Conservation (phyloP, 2,329 filamentous ascomycete species). For the Neofusicoccum sp. region DNA sequence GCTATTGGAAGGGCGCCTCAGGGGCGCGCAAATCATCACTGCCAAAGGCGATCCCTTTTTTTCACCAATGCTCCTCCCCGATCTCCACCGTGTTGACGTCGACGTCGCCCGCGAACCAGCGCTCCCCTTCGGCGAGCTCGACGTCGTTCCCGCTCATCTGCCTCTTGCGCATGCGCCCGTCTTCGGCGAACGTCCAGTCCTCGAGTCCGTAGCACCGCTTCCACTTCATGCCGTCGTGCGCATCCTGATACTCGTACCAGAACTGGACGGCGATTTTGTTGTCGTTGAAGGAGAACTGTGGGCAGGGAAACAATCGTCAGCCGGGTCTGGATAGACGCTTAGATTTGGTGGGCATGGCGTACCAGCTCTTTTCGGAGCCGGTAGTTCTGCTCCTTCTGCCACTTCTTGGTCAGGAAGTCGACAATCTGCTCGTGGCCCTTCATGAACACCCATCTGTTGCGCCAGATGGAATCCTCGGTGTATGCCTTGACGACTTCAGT, state of each 20-base stretch:
- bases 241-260: conserved; percentile 81
- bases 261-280: conserved; percentile 85
- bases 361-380: conserved; percentile 72
- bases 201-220: conserved; percentile 84
- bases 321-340: not conserved
- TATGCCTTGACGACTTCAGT: conserved; percentile 67
- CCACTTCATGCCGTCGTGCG: conserved; percentile 65
- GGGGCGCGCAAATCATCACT: no score
- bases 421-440: conserved; percentile 66
- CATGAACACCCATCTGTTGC: conserved; percentile 72
- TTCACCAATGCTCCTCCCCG: conserved; percentile 63
- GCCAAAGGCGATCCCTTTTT: not conserved
- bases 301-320: not conserved
- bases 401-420: conserved; percentile 69
- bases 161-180: conserved; percentile 70
- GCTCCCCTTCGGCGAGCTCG: conserved; percentile 58
- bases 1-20: not conserved
- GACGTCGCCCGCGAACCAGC: conserved; percentile 69
- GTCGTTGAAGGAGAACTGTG: conserved; percentile 66
- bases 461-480: conserved; percentile 74
- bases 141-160: conserved; percentile 77
- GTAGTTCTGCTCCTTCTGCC: conserved; percentile 70
- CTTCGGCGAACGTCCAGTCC: conserved; percentile 71
- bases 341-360: no score
- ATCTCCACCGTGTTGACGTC: conserved; percentile 68